Conservation (phyloP, 2,329 filamentous ascomycete species). For the Aspergillus spinulosporus region DNA sequence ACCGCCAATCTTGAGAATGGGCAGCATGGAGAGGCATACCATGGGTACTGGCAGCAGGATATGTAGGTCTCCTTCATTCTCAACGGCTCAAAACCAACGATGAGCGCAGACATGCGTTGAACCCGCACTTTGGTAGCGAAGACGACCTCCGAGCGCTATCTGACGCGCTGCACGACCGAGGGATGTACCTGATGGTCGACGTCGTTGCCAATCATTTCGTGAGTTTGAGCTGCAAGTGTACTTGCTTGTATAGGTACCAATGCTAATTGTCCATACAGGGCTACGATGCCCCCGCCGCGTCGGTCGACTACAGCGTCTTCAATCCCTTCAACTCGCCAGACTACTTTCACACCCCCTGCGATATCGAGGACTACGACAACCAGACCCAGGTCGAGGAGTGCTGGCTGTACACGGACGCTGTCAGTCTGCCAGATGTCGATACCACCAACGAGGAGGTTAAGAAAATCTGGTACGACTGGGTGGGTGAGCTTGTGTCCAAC, state of each 20-base stretch:
- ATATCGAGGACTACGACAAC: slow-evolving; percentile 54
- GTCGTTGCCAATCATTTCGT: slow-evolving; percentile 60
- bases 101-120: slow-evolving; percentile 52
- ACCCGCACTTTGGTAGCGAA: slow-evolving; percentile 59
- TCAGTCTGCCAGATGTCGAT: slow-evolving; percentile 63
- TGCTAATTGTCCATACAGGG: slow-evolving; percentile 23
- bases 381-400: slow-evolving; percentile 50
- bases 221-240: background rate
- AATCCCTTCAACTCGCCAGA: slow-evolving; percentile 56
- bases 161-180: slow-evolving; percentile 54
- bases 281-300: slow-evolving; percentile 48
- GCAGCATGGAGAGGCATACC: slow-evolving; percentile 46
- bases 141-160: slow-evolving; percentile 61
- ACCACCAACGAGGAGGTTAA: slow-evolving; percentile 56
- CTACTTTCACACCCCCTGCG: slow-evolving; percentile 64
- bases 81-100: too few species aligned
- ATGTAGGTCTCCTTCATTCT: slow-evolving; percentile 30
- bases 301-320: slow-evolving; percentile 56
- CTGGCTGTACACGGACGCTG: slow-evolving; percentile 57
- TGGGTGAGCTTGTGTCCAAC: slow-evolving; percentile 57
- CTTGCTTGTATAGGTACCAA: background rate
- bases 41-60: slow-evolving; percentile 55
- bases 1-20: slow-evolving; percentile 41
- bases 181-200: slow-evolving; percentile 65
- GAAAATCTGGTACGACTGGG: slow-evolving; percentile 59